Evolutionary conservation across 805 yeast genomes (phyloP), one percentile per base, ranked within the genome.

Genomic region (Candida nitratophila): DNA sequence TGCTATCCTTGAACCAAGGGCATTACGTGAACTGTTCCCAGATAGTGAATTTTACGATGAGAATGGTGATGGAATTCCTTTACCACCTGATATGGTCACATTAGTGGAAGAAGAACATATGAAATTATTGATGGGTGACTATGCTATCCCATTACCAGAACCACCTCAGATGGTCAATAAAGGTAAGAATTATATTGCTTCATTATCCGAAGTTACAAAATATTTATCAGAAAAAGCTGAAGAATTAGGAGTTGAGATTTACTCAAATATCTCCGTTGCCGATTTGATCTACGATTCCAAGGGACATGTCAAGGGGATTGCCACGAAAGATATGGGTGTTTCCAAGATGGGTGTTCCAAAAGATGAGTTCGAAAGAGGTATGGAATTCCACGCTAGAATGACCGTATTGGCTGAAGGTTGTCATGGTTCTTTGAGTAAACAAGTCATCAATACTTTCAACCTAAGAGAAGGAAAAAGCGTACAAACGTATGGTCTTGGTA

Each of bases 331-430:
- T 62, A 77, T 83, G 80, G 99, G 99, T 15, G 67, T 93, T 16
- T 74, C 81, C 41, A 82, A 79, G 52, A 65, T 73, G 45, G 96
- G 96, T 17, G 60, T 69, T 30, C 95, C 96, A 27, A 86, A 83
- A 55, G 85, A 76, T 50, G 71, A 77, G n/a, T 93, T 87, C 63
- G 96, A 93, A 64, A 76, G 96, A 51, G 99, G 99, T 22, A 86
- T 93, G 96, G 98, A 88, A 64, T 93, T 93, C 64, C 93, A 83
- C 53, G 87, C 99, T 4, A 78, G 93, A 54, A 71, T 83, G 47
- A 90, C 97, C 0, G 84, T 93, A 16, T 73, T 93, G 29, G 96
- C 96, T 5, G 99, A 93, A 66, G 99, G 99, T n/a, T 93, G 99
- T 60, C 98, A 90, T 64, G 99, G 99, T 0, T 89, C 96, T 1